Evolutionary conservation across 1,139 yeast genomes (phyloP).

Genomic region (Scheffersomyces illinoinensis): DNA sequence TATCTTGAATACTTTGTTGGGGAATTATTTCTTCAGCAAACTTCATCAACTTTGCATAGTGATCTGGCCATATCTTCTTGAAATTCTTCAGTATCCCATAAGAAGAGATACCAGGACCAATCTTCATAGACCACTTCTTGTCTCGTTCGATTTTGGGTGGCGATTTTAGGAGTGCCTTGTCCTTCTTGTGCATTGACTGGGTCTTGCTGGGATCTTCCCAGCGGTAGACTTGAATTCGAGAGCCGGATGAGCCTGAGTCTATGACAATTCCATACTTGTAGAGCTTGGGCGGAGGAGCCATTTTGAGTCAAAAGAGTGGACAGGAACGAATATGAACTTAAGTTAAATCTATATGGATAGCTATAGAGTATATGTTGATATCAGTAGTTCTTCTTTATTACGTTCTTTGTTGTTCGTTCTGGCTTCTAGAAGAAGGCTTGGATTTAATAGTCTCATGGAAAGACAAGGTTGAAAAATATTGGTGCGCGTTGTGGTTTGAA

Average conservation of each 20-base stretch:
- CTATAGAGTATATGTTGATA: no score
- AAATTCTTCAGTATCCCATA: slow-evolving; percentile 44
- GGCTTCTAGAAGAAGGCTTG: neutral
- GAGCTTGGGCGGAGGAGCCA: neutral
- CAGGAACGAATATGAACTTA: neutral
- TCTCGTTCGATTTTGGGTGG: slow-evolving; percentile 66
- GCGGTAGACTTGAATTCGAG: slow-evolving; percentile 66
- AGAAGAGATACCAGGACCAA: slow-evolving; percentile 69
- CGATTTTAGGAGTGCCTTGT: slow-evolving; percentile 35
- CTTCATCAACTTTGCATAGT: slow-evolving; percentile 54
- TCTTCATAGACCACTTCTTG: slow-evolving; percentile 60
- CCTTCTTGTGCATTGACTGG: slow-evolving; percentile 18
- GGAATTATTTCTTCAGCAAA: slow-evolving; percentile 66
- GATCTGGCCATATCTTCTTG: slow-evolving; percentile 57
- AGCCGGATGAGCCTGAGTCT: slow-evolving; percentile 84
- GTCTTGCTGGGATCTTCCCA: slow-evolving; percentile 55
- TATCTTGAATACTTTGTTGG: slow-evolving; percentile 45
- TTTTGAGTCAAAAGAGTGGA: neutral
- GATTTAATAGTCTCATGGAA: neutral
- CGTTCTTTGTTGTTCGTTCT: neutral
- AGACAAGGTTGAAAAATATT: neutral
- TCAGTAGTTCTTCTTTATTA: neutral
- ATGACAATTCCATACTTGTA: slow-evolving; percentile 67
- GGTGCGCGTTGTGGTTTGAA: neutral
- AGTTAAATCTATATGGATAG: no score